Percentiles rank a stretch among this genome's conserved stretches.
Conservation (phyloP, 495 filamentous ascomycete species). For the Glarea lozoyensis region DNA sequence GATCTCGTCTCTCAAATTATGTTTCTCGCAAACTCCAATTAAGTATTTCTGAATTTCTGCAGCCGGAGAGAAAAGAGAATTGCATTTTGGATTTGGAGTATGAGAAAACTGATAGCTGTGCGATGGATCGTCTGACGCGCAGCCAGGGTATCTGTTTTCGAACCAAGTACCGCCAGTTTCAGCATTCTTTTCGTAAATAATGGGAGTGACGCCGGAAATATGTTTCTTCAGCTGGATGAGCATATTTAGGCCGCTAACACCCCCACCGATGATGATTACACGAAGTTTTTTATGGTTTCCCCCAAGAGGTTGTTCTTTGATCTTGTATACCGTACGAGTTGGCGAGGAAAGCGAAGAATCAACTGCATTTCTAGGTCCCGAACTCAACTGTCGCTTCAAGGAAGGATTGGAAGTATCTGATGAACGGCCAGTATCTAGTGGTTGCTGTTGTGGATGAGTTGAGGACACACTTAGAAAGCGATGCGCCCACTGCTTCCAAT, state of each 20-base stretch:
- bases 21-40: slow-evolving; percentile 42
- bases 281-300: neutral
- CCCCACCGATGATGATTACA: neutral
- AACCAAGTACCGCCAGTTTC: slow-evolving; percentile 55
- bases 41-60: slow-evolving; percentile 52
- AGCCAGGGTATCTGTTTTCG: slow-evolving; percentile 51
- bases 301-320: neutral
- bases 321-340: neutral
- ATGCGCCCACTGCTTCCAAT: no score
- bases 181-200: slow-evolving; percentile 68
- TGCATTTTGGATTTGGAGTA: slow-evolving; percentile 44
- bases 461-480: no score
- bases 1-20: slow-evolving; percentile 42
- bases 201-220: neutral
- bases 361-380: no score
- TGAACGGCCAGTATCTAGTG: no score
- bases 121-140: slow-evolving; percentile 43
- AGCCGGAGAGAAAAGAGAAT: slow-evolving; percentile 43
- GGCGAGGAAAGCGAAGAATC: no score
- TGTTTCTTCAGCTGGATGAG: neutral
- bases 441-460: no score
- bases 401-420: no score
- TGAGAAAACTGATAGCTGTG: slow-evolving; percentile 45
- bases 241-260: neutral
- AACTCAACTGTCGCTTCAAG: no score